Evolutionary conservation across 139 green algal genomes (phyloP), one percentile per base, ranked within the genome.

Genomic region (Chlorella sp.): DNA sequence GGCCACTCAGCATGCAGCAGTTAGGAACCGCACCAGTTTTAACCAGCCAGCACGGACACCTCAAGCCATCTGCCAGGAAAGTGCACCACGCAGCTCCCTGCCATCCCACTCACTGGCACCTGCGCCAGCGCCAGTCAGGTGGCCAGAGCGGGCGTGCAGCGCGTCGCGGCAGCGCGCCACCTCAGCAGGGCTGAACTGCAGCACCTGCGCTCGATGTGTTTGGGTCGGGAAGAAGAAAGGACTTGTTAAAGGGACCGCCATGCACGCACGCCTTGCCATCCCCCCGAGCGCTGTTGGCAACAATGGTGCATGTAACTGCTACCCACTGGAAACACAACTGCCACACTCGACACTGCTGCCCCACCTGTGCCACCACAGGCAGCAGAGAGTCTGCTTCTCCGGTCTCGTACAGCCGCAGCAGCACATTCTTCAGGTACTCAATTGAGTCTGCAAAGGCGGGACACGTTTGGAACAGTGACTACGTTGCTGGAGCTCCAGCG

Each of bases 361-460:
- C 30, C 36, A 51, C 68, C 28, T 86, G 92, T 13, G 74, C 84
- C 56, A 93, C 51, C 28, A 93, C 89, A 1, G 90, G 90, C 26
- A 94, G 79, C 69, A 94, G 85, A 12, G 75, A 70, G 18, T 83
- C 85, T 26, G 87, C 87, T 68, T 93, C 87, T 34, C 90, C 90
- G 68, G 89, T 94, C 83, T 94, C 89, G 68, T 82, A 94, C 36
- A 94, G 81, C 85, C 92, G 91, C 28, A 94, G 85, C 62, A 94
- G 60, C 51, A 92, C 76, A 25, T 93, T 93, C 30, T 94, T 94
- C 51, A 94, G 88, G 81, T 93, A 93, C 36, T 94, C 85, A 56
- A 94, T 89, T 30, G 93, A 89, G n/a, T 85, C 82, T 81, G 44
- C 74, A 51, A 16, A 6, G 9, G 44, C n/a, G n/a, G n/a, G n/a